A percentile compares a stretch with the other conserved stretches of the same genome.
phyloP scores from a whole-genome alignment of 1,284 basidiomycete genomes.

The Pulchroboletus neoregius region DNA sequence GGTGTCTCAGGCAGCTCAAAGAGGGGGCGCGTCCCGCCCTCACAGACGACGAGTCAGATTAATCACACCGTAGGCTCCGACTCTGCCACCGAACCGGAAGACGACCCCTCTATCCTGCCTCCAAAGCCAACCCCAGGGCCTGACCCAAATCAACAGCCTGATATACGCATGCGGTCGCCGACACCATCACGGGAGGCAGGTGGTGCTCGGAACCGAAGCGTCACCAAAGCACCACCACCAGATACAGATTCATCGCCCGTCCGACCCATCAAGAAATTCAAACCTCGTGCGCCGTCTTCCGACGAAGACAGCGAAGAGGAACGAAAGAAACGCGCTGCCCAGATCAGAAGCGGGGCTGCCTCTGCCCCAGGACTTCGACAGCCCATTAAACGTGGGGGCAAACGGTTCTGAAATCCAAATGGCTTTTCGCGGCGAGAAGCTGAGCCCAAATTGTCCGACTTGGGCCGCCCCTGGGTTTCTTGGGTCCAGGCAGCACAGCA shows the following conservation, averaged over 20 bases:
- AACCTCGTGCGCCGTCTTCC: slow-evolving; percentile 37
- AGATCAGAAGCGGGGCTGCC: slow-evolving; percentile 34
- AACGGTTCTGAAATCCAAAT: slow-evolving; percentile 52
- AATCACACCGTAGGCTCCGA: slow-evolving; percentile 31
- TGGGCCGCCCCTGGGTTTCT: neutral
- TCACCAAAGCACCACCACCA: slow-evolving; percentile 30
- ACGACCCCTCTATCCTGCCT: slow-evolving; percentile 22
- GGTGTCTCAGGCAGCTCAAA: slow-evolving; percentile 7
- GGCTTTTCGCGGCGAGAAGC: slow-evolving; percentile 1
- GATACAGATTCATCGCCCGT: slow-evolving; percentile 46
- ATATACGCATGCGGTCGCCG: slow-evolving; percentile 24
- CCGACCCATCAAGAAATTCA: slow-evolving; percentile 48
- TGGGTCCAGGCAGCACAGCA: neutral
- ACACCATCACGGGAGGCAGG: slow-evolving; percentile 18
- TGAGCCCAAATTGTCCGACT: neutral
- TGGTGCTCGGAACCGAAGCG: slow-evolving; percentile 22
- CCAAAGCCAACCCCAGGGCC: slow-evolving; percentile 3
- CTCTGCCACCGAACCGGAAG: slow-evolving; percentile 52
- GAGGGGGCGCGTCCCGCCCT: neutral
- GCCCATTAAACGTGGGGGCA: slow-evolving; percentile 68
- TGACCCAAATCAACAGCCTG: slow-evolving; percentile 12
- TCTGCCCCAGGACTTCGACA: slow-evolving; percentile 54
- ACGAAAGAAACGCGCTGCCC: slow-evolving; percentile 38
- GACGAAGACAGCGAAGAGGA: slow-evolving; percentile 57
- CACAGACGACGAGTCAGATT: slow-evolving; percentile 16